Evolutionary conservation across 768 basidiomycete species (phyloP).

Genomic region (Botryobasidium botryosum): DNA sequence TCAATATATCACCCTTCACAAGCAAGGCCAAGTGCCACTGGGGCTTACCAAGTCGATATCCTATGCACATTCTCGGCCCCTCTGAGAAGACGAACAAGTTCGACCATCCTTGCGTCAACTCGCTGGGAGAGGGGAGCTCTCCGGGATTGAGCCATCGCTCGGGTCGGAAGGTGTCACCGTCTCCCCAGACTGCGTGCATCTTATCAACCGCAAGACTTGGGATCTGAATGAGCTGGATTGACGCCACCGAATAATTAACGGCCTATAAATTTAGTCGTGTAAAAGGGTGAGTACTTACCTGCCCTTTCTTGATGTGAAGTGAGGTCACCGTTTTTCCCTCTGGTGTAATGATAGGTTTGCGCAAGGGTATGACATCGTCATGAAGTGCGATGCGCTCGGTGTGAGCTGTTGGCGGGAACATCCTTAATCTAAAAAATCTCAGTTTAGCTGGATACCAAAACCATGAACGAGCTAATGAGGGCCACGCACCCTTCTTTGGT

Average conservation of each 20-base stretch:
- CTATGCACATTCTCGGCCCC: constrained; percentile 8
- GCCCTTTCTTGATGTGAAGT: constrained; percentile 8
- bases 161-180: constrained; percentile 8
- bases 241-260: too few species aligned
- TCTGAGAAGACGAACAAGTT: constrained; percentile 6
- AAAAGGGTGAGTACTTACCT: too few species aligned
- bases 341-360: constrained; percentile 5
- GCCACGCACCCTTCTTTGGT: constrained; percentile 12
- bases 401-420: constrained; percentile 9
- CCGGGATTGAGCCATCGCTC: constrained; percentile 7
- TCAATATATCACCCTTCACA: too few species aligned
- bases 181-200: too few species aligned
- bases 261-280: too few species aligned
- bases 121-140: constrained; percentile 1
- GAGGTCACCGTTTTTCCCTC: constrained; percentile 1
- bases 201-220: too few species aligned
- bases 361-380: constrained; percentile 9
- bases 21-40: too few species aligned
- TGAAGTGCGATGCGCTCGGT: constrained; percentile 10
- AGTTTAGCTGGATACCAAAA: too few species aligned
- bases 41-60: constrained; percentile 10
- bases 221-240: too few species aligned
- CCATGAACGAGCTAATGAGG: too few species aligned
- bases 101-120: constrained; percentile 6
- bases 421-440: constrained; percentile 1